phyloP scores from a whole-genome alignment of 306 rosid genomes.

The Trifolium fragiferum region DNA sequence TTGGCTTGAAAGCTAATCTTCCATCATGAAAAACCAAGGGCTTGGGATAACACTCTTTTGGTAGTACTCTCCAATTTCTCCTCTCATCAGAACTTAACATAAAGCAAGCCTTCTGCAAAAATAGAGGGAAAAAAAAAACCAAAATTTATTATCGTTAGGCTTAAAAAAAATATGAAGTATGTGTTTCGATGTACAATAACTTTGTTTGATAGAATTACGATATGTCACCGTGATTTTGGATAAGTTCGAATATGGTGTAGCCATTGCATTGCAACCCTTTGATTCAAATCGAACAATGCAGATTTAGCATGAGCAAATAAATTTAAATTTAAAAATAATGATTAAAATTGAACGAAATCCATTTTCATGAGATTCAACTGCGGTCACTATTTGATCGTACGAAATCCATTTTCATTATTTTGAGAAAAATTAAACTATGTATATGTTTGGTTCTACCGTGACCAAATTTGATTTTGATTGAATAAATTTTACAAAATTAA shows the following conservation, averaged over 20 bases:
- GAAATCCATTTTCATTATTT: too few relatives aligned
- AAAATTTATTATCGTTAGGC: background rate
- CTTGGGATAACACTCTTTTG: slow-evolving; percentile 62
- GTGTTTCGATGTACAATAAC: too few relatives aligned
- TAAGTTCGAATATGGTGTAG: too few relatives aligned
- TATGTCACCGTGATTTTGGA: background rate
- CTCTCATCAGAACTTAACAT: slow-evolving; percentile 61
- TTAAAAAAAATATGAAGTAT: background rate
- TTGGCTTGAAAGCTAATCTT: slow-evolving; percentile 71
- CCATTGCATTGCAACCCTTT: too few relatives aligned
- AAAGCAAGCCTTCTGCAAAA: slow-evolving; percentile 51
- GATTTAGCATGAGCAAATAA: too few relatives aligned
- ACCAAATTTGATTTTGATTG: too few relatives aligned
- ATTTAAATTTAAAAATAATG: too few relatives aligned
- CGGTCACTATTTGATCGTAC: background rate
- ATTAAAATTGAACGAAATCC: too few relatives aligned
- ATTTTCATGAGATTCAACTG: background rate
- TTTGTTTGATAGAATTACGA: background rate
- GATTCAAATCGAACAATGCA: background rate
- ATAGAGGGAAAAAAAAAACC: background rate
- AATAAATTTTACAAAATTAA: too few relatives aligned
- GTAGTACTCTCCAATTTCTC: slow-evolving; percentile 56
- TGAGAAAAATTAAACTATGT: too few relatives aligned
- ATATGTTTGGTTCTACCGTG: too few relatives aligned
- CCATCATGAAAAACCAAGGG: slow-evolving; percentile 81